These are phyloP conservation scores for Gynandropsis gynandra DNA, from an alignment of 345 rosid species.

Conservation along the genomic window DNA sequence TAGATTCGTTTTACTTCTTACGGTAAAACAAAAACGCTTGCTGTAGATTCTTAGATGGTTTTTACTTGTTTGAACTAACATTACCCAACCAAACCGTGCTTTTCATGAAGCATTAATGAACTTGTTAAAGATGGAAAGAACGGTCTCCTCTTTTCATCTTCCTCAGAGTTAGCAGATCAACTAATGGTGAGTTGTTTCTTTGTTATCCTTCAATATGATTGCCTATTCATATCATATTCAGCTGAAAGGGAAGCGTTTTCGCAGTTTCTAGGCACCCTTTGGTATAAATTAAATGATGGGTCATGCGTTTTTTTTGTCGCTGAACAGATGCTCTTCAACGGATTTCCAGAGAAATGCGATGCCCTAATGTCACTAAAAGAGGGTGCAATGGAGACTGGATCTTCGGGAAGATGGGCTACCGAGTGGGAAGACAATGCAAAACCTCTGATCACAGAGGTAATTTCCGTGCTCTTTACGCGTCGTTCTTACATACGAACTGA, in stretches of 20 bases:
- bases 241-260: too few species aligned
- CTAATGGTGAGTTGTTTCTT: constrained; percentile 45
- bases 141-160: constrained; percentile 91
- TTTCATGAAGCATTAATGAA: constrained; percentile 63
- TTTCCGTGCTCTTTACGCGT: constrained; percentile 11
- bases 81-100: too few species aligned
- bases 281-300: too few species aligned
- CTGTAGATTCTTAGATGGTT: too few species aligned
- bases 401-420: constrained; percentile 67
- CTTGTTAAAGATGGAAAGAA: constrained; percentile 70
- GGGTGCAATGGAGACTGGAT: constrained; percentile 60
- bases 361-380: constrained; percentile 49
- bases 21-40: neutral
- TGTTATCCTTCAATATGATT: constrained; percentile 4
- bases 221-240: neutral
- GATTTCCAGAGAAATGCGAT: constrained; percentile 64
- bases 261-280: too few species aligned
- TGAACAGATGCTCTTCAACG: constrained; percentile 71
- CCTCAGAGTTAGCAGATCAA: constrained; percentile 84
- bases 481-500: neutral
- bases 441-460: constrained; percentile 56
- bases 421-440: constrained; percentile 94
- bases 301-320: constrained; percentile 5
- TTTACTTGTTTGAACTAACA: too few species aligned
- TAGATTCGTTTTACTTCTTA: too few species aligned